Conservation (phyloP, 2,329 filamentous ascomycete species). For the Pseudocercospora cruenta region DNA sequence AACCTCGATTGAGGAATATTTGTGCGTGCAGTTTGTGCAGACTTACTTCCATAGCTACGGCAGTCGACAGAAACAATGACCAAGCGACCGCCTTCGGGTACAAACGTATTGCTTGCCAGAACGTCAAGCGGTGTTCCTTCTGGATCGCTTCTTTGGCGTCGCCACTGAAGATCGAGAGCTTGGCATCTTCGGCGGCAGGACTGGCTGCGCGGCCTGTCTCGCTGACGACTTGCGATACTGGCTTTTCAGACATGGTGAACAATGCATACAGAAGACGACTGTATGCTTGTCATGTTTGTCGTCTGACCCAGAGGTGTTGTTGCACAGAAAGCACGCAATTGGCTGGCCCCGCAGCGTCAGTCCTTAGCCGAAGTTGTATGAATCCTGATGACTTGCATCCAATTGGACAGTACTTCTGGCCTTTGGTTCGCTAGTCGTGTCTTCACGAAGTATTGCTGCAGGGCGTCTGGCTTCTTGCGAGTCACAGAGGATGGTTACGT, state of each 20-base stretch:
- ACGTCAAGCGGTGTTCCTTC: slow-evolving; percentile 58
- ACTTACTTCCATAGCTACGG: slow-evolving; percentile 43
- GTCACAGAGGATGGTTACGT: neutral
- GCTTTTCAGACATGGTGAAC: neutral
- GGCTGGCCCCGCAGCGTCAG: neutral
- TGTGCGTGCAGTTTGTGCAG: neutral
- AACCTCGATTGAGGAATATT: neutral
- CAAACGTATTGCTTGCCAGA: slow-evolving; percentile 36
- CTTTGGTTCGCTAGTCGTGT: neutral
- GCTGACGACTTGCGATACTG: neutral
- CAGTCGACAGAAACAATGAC: slow-evolving; percentile 43
- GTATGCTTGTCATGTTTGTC: slow-evolving; percentile 3
- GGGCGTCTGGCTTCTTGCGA: neutral
- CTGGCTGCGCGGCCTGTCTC: neutral
- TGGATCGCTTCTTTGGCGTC: slow-evolving; percentile 99
- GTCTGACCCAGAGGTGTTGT: neutral
- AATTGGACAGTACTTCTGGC: neutral
- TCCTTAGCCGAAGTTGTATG: neutral
- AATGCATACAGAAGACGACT: neutral
- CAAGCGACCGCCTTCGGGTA: slow-evolving; percentile 44
- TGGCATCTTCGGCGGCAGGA: slow-evolving; percentile 65
- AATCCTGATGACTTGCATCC: neutral
- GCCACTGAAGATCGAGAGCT: slow-evolving; percentile 95
- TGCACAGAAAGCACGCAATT: neutral
- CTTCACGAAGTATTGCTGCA: neutral